Percentiles rank a stretch among this genome's conserved stretches.
Evolutionary conservation across 768 basidiomycete genomes (phyloP).

Genomic region (Lentinus brumalis): DNA sequence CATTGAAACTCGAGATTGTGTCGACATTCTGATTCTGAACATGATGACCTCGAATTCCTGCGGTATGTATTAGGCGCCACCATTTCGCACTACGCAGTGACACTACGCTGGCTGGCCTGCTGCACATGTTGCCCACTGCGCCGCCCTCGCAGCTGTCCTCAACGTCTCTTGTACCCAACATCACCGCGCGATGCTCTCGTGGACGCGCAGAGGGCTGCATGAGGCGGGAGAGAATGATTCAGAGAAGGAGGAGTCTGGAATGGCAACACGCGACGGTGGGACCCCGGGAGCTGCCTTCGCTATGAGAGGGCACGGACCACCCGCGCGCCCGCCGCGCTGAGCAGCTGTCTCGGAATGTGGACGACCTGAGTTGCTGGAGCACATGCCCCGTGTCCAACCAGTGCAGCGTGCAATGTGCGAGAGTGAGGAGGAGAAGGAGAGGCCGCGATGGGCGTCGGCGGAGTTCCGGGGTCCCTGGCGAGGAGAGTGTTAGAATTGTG

Average conservation of each 20-base stretch:
- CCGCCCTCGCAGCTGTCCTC: no score
- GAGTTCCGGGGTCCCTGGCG: conserved; percentile 10
- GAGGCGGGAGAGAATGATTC: background rate
- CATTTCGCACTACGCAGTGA: background rate
- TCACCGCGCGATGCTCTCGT: no score
- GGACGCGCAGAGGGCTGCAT: background rate
- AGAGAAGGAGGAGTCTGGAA: conserved; percentile 18
- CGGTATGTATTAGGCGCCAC: background rate
- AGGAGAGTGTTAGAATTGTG: conserved; percentile 16
- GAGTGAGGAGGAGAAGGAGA: background rate
- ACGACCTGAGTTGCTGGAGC: background rate
- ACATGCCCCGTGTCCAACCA: background rate
- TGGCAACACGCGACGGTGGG: conserved; percentile 23
- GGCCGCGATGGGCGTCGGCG: background rate
- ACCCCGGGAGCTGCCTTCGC: conserved; percentile 13
- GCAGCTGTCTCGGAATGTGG: background rate
- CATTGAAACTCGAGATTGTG: background rate
- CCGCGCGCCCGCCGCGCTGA: conserved; percentile 2
- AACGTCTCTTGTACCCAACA: no score
- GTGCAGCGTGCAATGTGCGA: background rate
- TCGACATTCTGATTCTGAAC: no score
- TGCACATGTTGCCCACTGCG: background rate
- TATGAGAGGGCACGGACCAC: conserved; percentile 24
- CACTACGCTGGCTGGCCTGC: background rate
- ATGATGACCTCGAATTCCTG: no score